phyloP scores from a whole-genome alignment of 805 yeast species.

The Yamadazyma kitorensis region DNA sequence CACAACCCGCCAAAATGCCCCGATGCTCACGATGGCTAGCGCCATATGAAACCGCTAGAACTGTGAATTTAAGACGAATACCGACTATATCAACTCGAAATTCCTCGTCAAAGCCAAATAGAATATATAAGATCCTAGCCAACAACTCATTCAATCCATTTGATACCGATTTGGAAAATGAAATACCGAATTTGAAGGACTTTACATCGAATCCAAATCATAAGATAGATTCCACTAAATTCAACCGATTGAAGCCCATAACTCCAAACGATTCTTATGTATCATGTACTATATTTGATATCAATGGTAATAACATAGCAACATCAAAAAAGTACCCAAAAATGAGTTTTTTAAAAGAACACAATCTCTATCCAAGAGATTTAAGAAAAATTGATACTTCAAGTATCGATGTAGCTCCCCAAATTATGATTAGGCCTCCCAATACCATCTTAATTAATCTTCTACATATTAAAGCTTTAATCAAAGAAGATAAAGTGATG shows the following conservation, averaged over 20 bases:
- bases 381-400: conserved; percentile 77
- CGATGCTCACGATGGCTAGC: too few species aligned
- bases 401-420: conserved; percentile 79
- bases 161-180: conserved; percentile 9
- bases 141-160: conserved; percentile 7
- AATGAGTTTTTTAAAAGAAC: conserved; percentile 64
- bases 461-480: conserved; percentile 83
- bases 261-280: conserved; percentile 52
- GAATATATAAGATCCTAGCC: background rate
- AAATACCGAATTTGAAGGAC: conserved; percentile 12
- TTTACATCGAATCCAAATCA: conserved; percentile 15
- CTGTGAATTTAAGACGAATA: too few species aligned
- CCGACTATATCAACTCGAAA: too few species aligned
- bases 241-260: conserved; percentile 34
- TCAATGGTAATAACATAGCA: conserved; percentile 62
- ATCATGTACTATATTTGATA: conserved; percentile 79
- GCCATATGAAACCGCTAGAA: too few species aligned
- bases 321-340: conserved; percentile 74
- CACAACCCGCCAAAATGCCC: too few species aligned
- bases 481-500: conserved; percentile 75
- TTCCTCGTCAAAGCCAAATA: background rate
- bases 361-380: conserved; percentile 81
- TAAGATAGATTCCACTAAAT: conserved; percentile 8
- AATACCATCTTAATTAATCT: conserved; percentile 78
- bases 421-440: conserved; percentile 72